Conservation (phyloP, 257 asterid species). For the Forsythia suspensa region DNA sequence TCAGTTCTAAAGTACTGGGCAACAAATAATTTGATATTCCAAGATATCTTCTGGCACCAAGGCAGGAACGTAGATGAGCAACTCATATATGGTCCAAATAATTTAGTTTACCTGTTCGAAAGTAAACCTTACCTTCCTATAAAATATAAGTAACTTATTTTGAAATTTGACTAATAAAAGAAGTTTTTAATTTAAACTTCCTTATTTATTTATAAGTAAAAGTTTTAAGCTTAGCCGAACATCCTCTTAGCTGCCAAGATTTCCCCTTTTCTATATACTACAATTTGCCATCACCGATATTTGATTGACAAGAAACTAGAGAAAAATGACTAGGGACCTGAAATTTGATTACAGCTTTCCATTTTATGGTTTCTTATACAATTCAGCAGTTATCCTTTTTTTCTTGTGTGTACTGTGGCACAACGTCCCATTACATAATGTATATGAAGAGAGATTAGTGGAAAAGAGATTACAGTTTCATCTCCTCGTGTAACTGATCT, state of each 20-base stretch:
- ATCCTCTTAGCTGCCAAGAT: not conserved
- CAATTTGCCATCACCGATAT: not conserved
- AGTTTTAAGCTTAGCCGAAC: no score
- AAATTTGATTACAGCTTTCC: not conserved
- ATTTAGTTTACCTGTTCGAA: no score
- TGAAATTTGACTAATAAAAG: no score
- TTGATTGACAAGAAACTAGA: not conserved
- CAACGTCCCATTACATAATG: not conserved
- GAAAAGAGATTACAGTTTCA: constrained; percentile 58
- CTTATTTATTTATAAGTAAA: not conserved
- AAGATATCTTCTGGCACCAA: no score
- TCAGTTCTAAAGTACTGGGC: no score
- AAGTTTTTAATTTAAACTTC: no score
- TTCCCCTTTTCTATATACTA: not conserved
- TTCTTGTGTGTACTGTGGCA: not conserved
- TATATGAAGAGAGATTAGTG: not conserved
- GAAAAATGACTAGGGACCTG: not conserved
- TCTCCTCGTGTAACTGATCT: constrained; percentile 73
- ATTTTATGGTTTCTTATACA: not conserved
- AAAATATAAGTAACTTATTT: not conserved
- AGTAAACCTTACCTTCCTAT: no score
- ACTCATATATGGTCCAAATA: no score
- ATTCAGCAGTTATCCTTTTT: not conserved
- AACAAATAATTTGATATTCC: no score
- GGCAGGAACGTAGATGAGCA: no score